Base-by-base conservation (phyloP, 495 filamentous ascomycete species). In the Penicillium ucsense region DNA sequence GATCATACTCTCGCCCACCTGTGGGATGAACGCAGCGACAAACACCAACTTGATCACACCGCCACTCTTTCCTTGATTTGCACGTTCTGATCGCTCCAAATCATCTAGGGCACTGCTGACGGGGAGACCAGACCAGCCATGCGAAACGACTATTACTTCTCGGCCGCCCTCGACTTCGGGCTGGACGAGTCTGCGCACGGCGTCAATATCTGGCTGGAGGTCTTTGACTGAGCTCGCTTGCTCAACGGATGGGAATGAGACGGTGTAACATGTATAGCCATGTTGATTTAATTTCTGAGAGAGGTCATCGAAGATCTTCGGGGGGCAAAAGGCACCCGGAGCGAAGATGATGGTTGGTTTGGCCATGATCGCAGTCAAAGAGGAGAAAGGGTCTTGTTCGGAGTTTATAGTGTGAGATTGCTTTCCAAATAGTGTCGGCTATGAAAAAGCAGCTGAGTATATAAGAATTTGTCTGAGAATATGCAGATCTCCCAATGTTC, bases 51-150 rank as follows among this genome's bases (percentile, higher is more conserved):
- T 65, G 3, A 68, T 45, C 5, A 80, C 67, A 1, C 75, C 76
- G 5, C 73, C 72, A 5, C 49, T 32, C 31, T 69, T 54, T 8
- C 65, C 67, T 0, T 55, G 51, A 6, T 45, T 45, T 38, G 52
- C 46, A 2, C 74, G 60, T 5, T 68, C 57, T 2, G 31, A 34
- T 46, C 70, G 72, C 45, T 63, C 69, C n/a, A 73, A 53, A 0
- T 66, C 73, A 32, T 70, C 66, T 35, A 78, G 53, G 3, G 74
- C 73, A 43, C 70, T 74, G 53, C 59, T 67, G 6, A 70, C 73
- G 0, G 76, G 71, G 8, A 74, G 47, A 4, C 76, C 77, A 31
- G 75, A 65, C 62, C 76, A 80, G 35, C 72, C 74, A 53, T 72
- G 68, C 31, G 59, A 53, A 29, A 72, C 43, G 28, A 72, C 38